Base-by-base conservation (phyloP, 1,284 basidiomycete species). In the Phellopilus nigrolimitatus region DNA sequence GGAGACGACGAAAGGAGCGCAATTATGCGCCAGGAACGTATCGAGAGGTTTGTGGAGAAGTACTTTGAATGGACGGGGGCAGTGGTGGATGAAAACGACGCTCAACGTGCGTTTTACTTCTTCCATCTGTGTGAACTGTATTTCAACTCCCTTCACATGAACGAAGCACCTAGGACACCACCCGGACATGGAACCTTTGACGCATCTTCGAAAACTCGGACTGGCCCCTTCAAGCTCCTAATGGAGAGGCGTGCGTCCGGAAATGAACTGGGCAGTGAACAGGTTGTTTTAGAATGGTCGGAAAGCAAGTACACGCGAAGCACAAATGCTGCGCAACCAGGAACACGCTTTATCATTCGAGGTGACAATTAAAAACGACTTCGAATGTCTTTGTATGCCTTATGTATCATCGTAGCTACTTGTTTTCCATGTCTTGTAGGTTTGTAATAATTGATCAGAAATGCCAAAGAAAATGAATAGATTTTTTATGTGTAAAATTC, bases 11-110 rank as follows among this genome's bases (percentile, higher is more conserved):
- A 52, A 5, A 39, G 51, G 33, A 43, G 24, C 19, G 24, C 30
- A n/a, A 24, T 31, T 1, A 39, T 24, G 10, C 47, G 49, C 17
- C 43, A 43, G 13, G 47, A 53, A 39, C 34, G 33, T 25, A 51
- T 55, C 15, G 34, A 24, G 9, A 21, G 31, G 10, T 56, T 56
- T 28, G 49, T 55, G 10, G 57, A 56, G 37, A 56, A 62, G 48
- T 78, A 74, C 55, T 80, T 80, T 48, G 68, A 76, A 22, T 64
- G 71, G 59, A 60, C 69, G 4, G 71, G 68, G 4, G 56, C 62
- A n/a, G 54, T 55, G 42, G 22, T 34, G 22, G 53, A 51, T 33
- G 48, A 44, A 40, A n/a, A 34, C 8, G 37, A 13, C 22, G 27
- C 13, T 30, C 24, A 34, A 34, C 13, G 49, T 51, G 44, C 34